Base-by-base conservation (phyloP, 768 basidiomycete species). In the Tricholoma terreum region DNA sequence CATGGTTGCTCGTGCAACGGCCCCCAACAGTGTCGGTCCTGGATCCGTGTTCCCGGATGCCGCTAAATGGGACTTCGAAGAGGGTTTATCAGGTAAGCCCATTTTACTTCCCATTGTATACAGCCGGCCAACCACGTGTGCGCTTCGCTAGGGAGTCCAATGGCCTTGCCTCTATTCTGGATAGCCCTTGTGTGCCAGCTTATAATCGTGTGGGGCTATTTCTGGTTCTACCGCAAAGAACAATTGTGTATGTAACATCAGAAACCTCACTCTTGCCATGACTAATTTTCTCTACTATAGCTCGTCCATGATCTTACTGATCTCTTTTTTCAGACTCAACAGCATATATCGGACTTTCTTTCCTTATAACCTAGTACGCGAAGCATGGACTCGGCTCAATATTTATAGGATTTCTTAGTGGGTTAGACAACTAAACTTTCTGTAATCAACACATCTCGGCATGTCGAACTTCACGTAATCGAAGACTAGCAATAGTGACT, bases 211-310 rank as follows among this genome's bases (percentile, higher is more conserved):
- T 72, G 87, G 58, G 94, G 94, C 19, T 96, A 96, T 76, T 94
- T 94, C 79, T 91, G 91, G 91, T 95, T 96, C 84, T 96, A 95
- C 74, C 86, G 94, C 71, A 94, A 92, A 75, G 94, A 96, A 73
- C 94, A 96, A 70, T 83, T 96, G 58, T 73, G 89, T 90, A 69
- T 52, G 89, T 78, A 24, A 46, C n/a, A 11, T 22, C 51, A 31
- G n/a, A 12, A 24, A 48, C 43, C 35, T 11, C n/a, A 22, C 17
- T 9, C 38, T 43, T 31, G 3, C 8, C n/a, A 49, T 49, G 10
- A 49, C 46, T 59, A 14, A 53, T 14, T 63, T 15, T 59, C 22
- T 12, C 45, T 24, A 19, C n/a, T 45, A 45, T 8, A 49, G 46
- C 46, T 31, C 46, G 46, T 30, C 46, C 46, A 31, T 49, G 27